These are phyloP conservation scores for Xylaria venustula DNA, from an alignment of 495 filamentous ascomycete species.

Conservation along the genomic window DNA sequence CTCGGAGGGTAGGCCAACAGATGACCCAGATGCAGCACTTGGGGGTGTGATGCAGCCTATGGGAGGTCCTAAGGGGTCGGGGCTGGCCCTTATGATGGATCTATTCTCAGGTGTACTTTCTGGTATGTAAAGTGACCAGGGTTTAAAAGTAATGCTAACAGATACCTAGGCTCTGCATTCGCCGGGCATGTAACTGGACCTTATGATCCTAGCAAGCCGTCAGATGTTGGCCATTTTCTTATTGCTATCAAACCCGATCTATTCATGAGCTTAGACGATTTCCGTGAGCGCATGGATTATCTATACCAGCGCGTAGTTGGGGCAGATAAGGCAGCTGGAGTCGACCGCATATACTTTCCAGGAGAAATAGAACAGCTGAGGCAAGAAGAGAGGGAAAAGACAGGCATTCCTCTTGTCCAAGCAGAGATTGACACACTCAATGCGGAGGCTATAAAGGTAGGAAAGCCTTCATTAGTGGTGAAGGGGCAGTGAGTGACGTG, in stretches of 20 bases:
- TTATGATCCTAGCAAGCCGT: slow-evolving; percentile 65
- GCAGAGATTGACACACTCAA: slow-evolving; percentile 67
- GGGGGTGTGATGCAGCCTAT: slow-evolving; percentile 77
- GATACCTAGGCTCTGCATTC: slow-evolving; percentile 51
- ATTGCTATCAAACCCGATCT: slow-evolving; percentile 74
- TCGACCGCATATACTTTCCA: slow-evolving; percentile 77
- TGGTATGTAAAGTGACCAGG: slow-evolving; percentile 35
- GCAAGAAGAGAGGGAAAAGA: slow-evolving; percentile 50
- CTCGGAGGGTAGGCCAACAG: slow-evolving; percentile 62
- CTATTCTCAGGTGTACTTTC: slow-evolving; percentile 76
- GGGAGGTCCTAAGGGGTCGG: slow-evolving; percentile 75
- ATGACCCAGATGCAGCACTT: slow-evolving; percentile 64
- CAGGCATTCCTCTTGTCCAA: slow-evolving; percentile 65
- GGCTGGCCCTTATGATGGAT: slow-evolving; percentile 78
- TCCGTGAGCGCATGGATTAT: slow-evolving; percentile 67
- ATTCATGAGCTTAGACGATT: slow-evolving; percentile 68
- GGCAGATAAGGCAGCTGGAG: slow-evolving; percentile 63
- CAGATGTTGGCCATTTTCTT: slow-evolving; percentile 75
- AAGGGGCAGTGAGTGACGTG: slow-evolving; percentile 12
- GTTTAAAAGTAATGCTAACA: background rate
- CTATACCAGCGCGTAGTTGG: slow-evolving; percentile 64
- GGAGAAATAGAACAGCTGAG: slow-evolving; percentile 72
- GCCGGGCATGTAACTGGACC: slow-evolving; percentile 70
- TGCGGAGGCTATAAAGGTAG: slow-evolving; percentile 60
- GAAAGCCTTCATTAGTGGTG: slow-evolving; percentile 23